These are phyloP conservation scores for Rhodotorula sp. DNA, from an alignment of 1,284 basidiomycete genomes.

Conservation along the genomic window DNA sequence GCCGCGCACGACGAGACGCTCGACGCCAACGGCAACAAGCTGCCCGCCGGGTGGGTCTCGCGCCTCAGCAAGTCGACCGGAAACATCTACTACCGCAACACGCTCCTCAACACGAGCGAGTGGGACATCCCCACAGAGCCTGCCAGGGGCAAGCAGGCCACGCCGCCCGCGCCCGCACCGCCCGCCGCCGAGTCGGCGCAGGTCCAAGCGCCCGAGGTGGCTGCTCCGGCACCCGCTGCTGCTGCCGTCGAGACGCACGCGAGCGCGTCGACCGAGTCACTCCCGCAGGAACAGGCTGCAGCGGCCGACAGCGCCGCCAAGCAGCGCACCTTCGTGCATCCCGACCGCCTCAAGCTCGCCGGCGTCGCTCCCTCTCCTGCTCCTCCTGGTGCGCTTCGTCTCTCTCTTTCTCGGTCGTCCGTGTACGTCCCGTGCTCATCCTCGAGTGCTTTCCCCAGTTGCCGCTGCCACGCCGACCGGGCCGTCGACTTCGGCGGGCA, in stretches of 20 bases:
- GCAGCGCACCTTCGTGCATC: constrained; percentile 14
- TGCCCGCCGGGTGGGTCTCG: constrained; percentile 34
- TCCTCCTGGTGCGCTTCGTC: not conserved
- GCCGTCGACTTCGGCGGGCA: not conserved
- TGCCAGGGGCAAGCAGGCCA: not conserved
- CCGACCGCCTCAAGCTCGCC: constrained; percentile 13
- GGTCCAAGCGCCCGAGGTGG: too few species aligned
- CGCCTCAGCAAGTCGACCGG: constrained; percentile 28
- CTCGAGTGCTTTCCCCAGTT: not conserved
- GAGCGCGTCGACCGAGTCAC: not conserved
- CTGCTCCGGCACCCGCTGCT: too few species aligned
- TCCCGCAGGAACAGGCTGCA: not conserved
- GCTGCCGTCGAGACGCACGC: not conserved
- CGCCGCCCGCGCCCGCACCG: not conserved
- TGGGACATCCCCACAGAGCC: constrained; percentile 37
- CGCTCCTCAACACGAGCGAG: constrained; percentile 15
- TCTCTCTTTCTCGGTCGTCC: rapidly evolving
- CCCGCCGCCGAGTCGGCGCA: not conserved
- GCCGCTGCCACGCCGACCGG: not conserved
- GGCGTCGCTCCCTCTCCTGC: not conserved
- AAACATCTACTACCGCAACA: constrained; percentile 38
- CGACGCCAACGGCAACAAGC: constrained; percentile 23
- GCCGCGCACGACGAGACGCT: constrained; percentile 25
- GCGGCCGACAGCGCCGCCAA: constrained; percentile 5
- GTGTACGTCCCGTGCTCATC: too few species aligned